Conservation (phyloP, 441 rosid genomes). For the Eutrema salsugineum region DNA sequence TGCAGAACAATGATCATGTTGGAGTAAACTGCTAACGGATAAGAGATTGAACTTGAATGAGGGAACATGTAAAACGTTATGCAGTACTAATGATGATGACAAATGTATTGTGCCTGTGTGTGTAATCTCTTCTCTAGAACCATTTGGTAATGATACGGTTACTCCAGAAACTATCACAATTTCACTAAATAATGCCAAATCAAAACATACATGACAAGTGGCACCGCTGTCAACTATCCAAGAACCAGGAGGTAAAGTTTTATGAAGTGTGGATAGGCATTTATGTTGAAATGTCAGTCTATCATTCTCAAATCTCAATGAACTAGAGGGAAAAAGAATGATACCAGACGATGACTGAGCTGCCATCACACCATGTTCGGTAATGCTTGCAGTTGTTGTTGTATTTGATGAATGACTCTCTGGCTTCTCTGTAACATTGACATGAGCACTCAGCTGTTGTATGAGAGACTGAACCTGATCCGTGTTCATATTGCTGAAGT, state of each 20-base stretch:
- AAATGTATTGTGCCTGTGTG: neutral
- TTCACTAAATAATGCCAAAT: neutral
- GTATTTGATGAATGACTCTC: too few relatives aligned
- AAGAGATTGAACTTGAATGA: neutral
- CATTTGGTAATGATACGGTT: neutral
- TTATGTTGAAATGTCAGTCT: too few relatives aligned
- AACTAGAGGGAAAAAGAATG: too few relatives aligned
- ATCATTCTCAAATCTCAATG: too few relatives aligned
- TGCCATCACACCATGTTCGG: too few relatives aligned
- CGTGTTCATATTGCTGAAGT: too few relatives aligned
- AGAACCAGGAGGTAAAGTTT: neutral
- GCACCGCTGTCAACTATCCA: neutral
- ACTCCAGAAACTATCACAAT: neutral
- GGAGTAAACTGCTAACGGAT: too few relatives aligned
- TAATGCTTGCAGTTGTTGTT: too few relatives aligned
- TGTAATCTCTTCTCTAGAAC: neutral
- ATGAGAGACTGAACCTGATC: too few relatives aligned
- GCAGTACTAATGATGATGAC: neutral
- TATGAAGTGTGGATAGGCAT: neutral
- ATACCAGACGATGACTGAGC: too few relatives aligned
- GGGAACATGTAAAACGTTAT: neutral
- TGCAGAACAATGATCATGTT: neutral
- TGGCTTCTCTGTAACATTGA: too few relatives aligned
- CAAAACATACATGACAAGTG: neutral
- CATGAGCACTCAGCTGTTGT: too few relatives aligned